Evolutionary conservation across 495 filamentous ascomycete genomes (phyloP).

Genomic region (Aspergillus olivimuriae): DNA sequence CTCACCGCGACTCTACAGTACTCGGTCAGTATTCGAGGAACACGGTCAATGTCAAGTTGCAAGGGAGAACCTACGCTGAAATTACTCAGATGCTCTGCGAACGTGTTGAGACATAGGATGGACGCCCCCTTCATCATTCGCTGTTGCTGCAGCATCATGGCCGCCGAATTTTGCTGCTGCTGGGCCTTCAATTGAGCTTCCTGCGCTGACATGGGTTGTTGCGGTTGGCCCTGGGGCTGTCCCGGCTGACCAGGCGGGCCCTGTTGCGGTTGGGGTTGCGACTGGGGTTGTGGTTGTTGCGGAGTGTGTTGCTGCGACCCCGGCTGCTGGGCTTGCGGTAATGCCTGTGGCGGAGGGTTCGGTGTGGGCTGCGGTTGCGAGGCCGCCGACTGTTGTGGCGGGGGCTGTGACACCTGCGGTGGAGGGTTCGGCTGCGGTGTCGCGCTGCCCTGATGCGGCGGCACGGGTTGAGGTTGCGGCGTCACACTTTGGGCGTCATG

Average conservation of each 20-base stretch:
- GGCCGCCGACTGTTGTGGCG: slow-evolving; percentile 35
- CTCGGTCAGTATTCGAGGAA: slow-evolving; percentile 15
- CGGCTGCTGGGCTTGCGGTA: slow-evolving; percentile 39
- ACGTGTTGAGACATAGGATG: slow-evolving; percentile 59
- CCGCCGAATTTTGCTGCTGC: slow-evolving; percentile 36
- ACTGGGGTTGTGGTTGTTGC: slow-evolving; percentile 23
- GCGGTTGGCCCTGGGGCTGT: slow-evolving; percentile 36
- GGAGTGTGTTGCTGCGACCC: slow-evolving; percentile 32
- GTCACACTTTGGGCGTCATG: slow-evolving; percentile 42
- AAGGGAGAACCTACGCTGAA: slow-evolving; percentile 46
- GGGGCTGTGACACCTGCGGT: slow-evolving; percentile 33
- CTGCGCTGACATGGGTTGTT: slow-evolving; percentile 33
- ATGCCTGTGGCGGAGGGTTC: slow-evolving; percentile 40
- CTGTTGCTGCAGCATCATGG: slow-evolving; percentile 46
- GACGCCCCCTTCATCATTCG: slow-evolving; percentile 52
- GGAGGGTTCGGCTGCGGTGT: slow-evolving; percentile 46
- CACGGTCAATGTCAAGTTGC: neutral
- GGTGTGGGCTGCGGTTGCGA: slow-evolving; percentile 42
- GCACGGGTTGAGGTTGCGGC: slow-evolving; percentile 51
- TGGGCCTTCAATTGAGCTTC: slow-evolving; percentile 40
- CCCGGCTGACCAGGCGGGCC: slow-evolving; percentile 33
- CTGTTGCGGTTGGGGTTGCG: slow-evolving; percentile 27
- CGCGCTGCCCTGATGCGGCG: slow-evolving; percentile 35
- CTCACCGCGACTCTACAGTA: slow-evolving; percentile 44
- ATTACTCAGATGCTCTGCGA: slow-evolving; percentile 63